Evolutionary conservation across 2,329 filamentous ascomycete species (phyloP), one percentile per base, ranked within the genome.

Genomic region (Botrytis hyacinthi): DNA sequence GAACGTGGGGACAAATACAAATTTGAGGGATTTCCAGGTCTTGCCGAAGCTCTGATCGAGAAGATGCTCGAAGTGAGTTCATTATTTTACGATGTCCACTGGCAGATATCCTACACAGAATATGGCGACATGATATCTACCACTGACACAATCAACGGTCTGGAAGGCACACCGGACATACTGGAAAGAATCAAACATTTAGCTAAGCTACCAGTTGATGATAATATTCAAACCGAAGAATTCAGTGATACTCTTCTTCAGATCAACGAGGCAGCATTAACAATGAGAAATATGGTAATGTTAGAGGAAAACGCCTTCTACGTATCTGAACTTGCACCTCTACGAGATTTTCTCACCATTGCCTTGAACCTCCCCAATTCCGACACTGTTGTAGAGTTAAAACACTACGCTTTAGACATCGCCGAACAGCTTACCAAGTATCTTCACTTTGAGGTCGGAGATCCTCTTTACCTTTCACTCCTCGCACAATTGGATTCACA

Each of bases 281-380:
- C 97, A 29, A 86, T 98, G 61, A 90, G 96, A 70, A 99, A 99
- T 81, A 98, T 99, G 94, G 91, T 95, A n/a, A 93, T 97, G 82
- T 85, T 98, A 32, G 89, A 91, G 35, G 94, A 97, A 75, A 99
- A 99, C 80, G 95, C 95, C 0, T 84, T 87, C 37, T 96, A 94
- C 81, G 87, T 97, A 78, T 88, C 93, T 8, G 90, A 92, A 37
- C 90, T 95, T 74, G 89, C 89, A 26, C 87, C 94, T 1, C 85
- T 97, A 57, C 91, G 92, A 80, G 95, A 98, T 78, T 88, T 97
- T 68, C 85, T 98, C 73, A 93, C 93, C 79, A 93, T 98, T 75
- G 86, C 93, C 37, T 85, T 98, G 62, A 92, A 91, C 77, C 86
- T 98, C 4, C 95, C 95, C 4, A 84, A 88, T 18, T 88, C 91